These are phyloP conservation scores for Malus hybrid DNA, from an alignment of 331 rosid genomes.

Conservation along the genomic window DNA sequence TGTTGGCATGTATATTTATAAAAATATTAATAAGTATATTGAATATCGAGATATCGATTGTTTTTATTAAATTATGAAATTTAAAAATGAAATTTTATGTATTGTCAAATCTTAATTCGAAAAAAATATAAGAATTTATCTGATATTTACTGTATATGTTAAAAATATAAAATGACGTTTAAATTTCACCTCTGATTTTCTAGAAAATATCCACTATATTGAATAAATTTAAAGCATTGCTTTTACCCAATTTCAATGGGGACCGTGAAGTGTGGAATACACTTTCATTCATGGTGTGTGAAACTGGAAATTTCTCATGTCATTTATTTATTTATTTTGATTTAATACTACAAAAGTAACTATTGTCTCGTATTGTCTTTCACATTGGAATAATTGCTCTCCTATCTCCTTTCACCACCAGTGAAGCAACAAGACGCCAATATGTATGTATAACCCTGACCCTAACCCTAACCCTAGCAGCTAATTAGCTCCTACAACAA, in stretches of 20 bases:
- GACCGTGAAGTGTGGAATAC: no score
- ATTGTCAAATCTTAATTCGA: rapidly evolving
- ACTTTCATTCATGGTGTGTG: no score
- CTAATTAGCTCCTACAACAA: not conserved
- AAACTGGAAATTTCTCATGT: not conserved
- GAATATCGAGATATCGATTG: no score
- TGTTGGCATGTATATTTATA: no score
- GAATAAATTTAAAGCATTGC: no score
- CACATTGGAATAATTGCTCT: slow-evolving; percentile 32
- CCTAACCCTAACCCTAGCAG: not conserved
- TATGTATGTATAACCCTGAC: not conserved
- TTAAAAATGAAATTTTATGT: no score
- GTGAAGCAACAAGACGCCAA: slow-evolving; percentile 20
- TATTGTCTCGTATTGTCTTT: slow-evolving; percentile 12
- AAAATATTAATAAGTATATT: no score
- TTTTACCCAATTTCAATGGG: not conserved
- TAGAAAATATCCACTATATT: no score
- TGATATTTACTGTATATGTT: no score
- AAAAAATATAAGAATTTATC: rapidly evolving
- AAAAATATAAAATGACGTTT: no score
- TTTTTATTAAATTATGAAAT: no score
- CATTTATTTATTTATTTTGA: not conserved
- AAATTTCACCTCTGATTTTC: no score
- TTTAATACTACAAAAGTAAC: not conserved
- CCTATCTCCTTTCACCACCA: not conserved